Evolutionary conservation across 176 grass and related monocot species (phyloP), one percentile per base, ranked within the genome.

Genomic region (Pharus latifolius): DNA sequence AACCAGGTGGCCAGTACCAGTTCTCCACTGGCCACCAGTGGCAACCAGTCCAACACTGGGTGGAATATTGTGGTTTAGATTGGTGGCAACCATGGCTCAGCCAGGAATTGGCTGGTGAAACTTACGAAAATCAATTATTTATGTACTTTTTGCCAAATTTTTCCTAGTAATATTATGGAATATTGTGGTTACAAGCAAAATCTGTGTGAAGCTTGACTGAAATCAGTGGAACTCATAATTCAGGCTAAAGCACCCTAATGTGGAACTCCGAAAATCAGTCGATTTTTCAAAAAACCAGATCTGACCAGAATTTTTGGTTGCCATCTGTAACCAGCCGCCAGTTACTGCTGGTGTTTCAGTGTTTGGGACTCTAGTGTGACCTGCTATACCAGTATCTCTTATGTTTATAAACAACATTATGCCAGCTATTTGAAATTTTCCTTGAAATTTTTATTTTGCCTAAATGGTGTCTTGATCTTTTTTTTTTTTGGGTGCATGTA

Each of bases 401-500:
- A 29, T 55, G 10, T 26, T 53, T 76, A 28, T 16, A 32, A 56
- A 37, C 17, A 27, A 32, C 17, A 57, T 38, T 33, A 57, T 30
- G 10, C 2, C 28, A 52, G 13, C 41, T 70, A 27, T 69, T 31
- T 13, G 45, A 68, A 53, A 1, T 53, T 80, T 47, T 85, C 12
- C 29, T 67, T n/a, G 51, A 44, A 47, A 56, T 69, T 64, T 16
- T 46, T 14, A 64, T 60, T 75, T 74, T 82, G 14, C 57, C 28
- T 26, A 56, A 37, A 60, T 46, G 8, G 57, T 65, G 27, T n/a
- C 28, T 20, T 57, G 32, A 27, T 84, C 63, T 82, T 52, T 72
- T 76, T 50, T 72, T 51, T 78, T 82, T 63, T 82, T 44, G 23
- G 85, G 44, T 79, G 67, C 41, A 28, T 76, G 64, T 63, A 98